Conservation (phyloP, 2,329 filamentous ascomycete species). For the Tricladium varicosporioides region DNA sequence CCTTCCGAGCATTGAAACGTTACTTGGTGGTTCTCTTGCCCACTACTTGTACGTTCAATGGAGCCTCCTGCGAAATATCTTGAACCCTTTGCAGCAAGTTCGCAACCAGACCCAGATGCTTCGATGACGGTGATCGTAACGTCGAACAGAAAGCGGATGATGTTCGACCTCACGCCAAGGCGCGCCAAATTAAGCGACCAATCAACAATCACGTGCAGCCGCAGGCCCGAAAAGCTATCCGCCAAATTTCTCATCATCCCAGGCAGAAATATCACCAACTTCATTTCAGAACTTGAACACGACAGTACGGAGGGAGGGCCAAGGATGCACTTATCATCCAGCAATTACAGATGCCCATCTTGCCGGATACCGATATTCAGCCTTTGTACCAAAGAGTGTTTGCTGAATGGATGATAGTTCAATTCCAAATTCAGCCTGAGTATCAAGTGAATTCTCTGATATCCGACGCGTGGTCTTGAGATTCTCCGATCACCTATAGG, state of each 20-base stretch:
- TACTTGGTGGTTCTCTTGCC: not conserved
- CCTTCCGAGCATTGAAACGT: constrained; percentile 6
- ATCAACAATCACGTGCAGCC: not conserved
- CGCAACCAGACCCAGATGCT: too few species aligned
- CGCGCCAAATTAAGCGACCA: too few species aligned
- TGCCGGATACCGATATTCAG: constrained; percentile 3
- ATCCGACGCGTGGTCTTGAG: constrained; percentile 6
- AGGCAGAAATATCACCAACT: not conserved
- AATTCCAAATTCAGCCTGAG: constrained; percentile 11
- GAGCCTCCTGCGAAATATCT: too few species aligned
- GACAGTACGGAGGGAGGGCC: not conserved
- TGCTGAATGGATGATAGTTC: constrained; percentile 5
- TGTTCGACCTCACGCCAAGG: too few species aligned
- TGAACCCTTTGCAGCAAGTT: too few species aligned
- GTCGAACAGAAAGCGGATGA: too few species aligned
- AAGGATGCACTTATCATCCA: not conserved
- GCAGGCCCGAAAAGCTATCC: not conserved
- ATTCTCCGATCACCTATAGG: not conserved
- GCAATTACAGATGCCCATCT: not conserved
- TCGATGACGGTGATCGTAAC: too few species aligned
- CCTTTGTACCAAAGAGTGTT: not conserved
- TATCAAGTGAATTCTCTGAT: constrained; percentile 2
- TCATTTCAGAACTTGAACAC: not conserved
- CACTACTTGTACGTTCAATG: not conserved
- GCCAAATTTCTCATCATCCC: not conserved